Conservation (phyloP, 164 flowering plant genomes). For the Vitis rupestris region DNA sequence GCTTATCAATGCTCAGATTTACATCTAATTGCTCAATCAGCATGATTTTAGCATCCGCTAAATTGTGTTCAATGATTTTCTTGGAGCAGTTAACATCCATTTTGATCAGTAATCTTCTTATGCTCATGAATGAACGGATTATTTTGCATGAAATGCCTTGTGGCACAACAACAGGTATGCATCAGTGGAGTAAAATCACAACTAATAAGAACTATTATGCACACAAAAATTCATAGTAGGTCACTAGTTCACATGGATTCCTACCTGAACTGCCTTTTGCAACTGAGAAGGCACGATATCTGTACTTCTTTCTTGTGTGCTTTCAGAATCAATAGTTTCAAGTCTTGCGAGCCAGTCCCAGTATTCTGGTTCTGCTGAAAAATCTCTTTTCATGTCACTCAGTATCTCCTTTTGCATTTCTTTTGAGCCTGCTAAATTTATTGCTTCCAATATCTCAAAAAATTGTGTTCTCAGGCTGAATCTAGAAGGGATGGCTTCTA, state of each 20-base stretch:
- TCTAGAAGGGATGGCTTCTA: slow-evolving; percentile 67
- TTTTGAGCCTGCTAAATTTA: slow-evolving; percentile 54
- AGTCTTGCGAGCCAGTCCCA: slow-evolving; percentile 95
- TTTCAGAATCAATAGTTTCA: slow-evolving; percentile 25
- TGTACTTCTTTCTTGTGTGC: slow-evolving; percentile 15
- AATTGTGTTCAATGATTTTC: too few relatives aligned
- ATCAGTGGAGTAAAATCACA: neutral
- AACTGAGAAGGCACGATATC: slow-evolving; percentile 25
- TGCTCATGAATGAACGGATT: neutral
- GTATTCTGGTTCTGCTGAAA: slow-evolving; percentile 61
- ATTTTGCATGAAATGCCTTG: neutral
- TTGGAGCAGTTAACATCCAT: too few relatives aligned
- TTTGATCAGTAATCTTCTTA: neutral
- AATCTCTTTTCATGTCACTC: slow-evolving; percentile 67
- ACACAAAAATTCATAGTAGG: neutral
- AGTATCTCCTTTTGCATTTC: slow-evolving; percentile 60
- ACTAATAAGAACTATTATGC: neutral
- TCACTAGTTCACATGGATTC: neutral
- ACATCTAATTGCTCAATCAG: too few relatives aligned
- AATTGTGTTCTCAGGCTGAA: slow-evolving; percentile 61
- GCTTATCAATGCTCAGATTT: too few relatives aligned
- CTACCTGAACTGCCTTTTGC: slow-evolving; percentile 62
- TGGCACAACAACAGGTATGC: neutral
- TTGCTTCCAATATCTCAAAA: slow-evolving; percentile 65
- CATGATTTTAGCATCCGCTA: too few relatives aligned